A percentile compares a stretch with the other conserved stretches of the same genome.
Conservation (phyloP, 768 basidiomycete species). For the Dacryopinax primogenitus region DNA sequence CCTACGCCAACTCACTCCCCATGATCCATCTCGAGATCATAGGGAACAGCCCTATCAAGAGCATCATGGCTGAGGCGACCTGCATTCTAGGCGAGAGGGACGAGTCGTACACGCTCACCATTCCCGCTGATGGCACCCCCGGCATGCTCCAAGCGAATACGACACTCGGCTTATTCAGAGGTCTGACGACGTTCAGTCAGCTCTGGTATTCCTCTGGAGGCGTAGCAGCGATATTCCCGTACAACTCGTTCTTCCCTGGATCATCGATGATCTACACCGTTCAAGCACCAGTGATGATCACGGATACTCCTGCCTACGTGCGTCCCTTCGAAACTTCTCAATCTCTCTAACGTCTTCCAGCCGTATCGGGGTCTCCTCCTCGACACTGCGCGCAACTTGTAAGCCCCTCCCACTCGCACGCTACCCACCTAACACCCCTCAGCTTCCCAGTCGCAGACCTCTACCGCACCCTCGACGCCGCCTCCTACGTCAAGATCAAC, state of each 20-base stretch:
- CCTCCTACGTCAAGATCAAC: conserved; percentile 70
- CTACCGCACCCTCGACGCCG: conserved; percentile 56
- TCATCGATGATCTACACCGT: conserved; percentile 35
- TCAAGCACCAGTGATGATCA: conserved; percentile 45
- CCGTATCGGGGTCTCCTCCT: conserved; percentile 68
- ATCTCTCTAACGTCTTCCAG: conserved; percentile 24
- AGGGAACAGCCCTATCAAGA: conserved; percentile 23
- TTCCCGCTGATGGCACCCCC: conserved; percentile 42
- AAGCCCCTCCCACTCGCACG: conserved; percentile 21
- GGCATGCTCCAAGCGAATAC: conserved; percentile 49
- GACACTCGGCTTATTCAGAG: conserved; percentile 46
- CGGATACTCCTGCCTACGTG: conserved; percentile 55
- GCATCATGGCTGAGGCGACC: conserved; percentile 44
- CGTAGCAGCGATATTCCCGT: not conserved
- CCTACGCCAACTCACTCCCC: conserved; percentile 32
- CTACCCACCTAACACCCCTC: not conserved
- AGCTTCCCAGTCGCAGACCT: conserved; percentile 55
- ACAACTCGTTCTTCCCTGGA: not conserved
- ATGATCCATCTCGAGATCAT: conserved; percentile 36
- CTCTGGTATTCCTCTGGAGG: conserved; percentile 39
- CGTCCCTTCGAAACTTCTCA: conserved; percentile 22
- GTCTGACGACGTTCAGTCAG: conserved; percentile 64
- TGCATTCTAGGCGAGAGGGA: conserved; percentile 38
- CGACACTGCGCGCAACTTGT: conserved; percentile 70
- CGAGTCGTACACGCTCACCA: conserved; percentile 47